Evolutionary conservation across 345 rosid genomes (phyloP).

Genomic region (Pseudoturritis turrita): DNA sequence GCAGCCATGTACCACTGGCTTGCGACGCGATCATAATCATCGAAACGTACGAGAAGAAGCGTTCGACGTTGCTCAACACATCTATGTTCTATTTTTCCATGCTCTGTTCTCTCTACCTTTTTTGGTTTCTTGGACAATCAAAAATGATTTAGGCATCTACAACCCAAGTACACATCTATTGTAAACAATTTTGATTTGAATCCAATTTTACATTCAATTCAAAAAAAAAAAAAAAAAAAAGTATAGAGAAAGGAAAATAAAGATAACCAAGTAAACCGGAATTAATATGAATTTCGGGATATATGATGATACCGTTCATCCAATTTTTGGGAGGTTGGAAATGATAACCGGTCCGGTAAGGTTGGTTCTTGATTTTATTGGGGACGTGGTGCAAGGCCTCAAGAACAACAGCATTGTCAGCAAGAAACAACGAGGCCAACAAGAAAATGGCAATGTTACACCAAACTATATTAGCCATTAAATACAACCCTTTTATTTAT

Average conservation of each 20-base stretch:
- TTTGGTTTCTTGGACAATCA: too few species aligned
- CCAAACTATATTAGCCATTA: slow-evolving; percentile 11
- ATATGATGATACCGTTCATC: slow-evolving; percentile 53
- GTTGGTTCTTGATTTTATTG: slow-evolving; percentile 31
- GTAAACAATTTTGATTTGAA: too few species aligned
- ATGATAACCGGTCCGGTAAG: slow-evolving; percentile 65
- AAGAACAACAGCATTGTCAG: slow-evolving; percentile 10
- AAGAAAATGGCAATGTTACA: slow-evolving; percentile 11
- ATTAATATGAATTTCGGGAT: background rate
- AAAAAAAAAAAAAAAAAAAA: too few species aligned
- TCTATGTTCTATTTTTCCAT: too few species aligned
- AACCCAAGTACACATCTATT: too few species aligned
- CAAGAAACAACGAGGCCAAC: slow-evolving; percentile 13
- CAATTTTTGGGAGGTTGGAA: slow-evolving; percentile 74
- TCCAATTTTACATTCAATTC: too few species aligned
- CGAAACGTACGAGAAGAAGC: too few species aligned
- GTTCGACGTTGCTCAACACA: too few species aligned
- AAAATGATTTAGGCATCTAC: too few species aligned
- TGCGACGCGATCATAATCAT: too few species aligned
- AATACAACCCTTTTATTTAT: background rate
- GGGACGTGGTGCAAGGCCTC: background rate
- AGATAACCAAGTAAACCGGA: background rate
- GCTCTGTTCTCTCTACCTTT: too few species aligned
- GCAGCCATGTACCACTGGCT: too few species aligned
- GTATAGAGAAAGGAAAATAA: background rate